Percentiles rank a stretch among this genome's conserved stretches.
Evolutionary conservation across 225 moss, liverwort and hornwort genomes (phyloP).

Genomic region (Pleurozium schreberi): DNA sequence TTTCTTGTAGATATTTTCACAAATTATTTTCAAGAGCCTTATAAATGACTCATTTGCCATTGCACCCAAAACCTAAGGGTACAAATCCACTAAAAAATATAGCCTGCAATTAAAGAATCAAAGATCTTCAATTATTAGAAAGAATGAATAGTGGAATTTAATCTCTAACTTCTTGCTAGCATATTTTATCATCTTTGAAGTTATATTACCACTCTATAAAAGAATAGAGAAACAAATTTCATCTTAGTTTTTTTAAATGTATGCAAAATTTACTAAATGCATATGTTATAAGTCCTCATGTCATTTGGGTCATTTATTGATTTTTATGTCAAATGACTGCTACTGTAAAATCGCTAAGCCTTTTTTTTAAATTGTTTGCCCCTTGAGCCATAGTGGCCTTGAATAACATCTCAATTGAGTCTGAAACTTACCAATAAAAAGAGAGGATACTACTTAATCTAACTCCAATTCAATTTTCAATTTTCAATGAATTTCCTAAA

Average conservation of each 20-base stretch:
- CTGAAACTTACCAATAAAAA: neutral
- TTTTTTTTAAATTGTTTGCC: neutral
- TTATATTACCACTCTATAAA: neutral
- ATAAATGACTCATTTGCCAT: neutral
- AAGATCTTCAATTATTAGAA: neutral
- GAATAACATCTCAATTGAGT: neutral
- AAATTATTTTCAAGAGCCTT: neutral
- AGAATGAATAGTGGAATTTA: neutral
- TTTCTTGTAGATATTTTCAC: neutral
- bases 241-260: neutral
- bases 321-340: neutral
- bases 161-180: neutral
- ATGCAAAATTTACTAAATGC: neutral
- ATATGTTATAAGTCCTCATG: too few relatives aligned
- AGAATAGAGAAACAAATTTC: neutral
- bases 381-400: neutral
- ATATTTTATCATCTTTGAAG: neutral
- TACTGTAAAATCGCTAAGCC: neutral
- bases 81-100: neutral
- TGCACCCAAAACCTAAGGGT: neutral
- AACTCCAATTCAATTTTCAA: neutral
- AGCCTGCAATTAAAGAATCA: neutral
- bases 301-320: neutral
- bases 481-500: neutral
- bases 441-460: neutral